phyloP scores from a whole-genome alignment of 2,329 filamentous ascomycete species.

The Nigrospora osmanthi region DNA sequence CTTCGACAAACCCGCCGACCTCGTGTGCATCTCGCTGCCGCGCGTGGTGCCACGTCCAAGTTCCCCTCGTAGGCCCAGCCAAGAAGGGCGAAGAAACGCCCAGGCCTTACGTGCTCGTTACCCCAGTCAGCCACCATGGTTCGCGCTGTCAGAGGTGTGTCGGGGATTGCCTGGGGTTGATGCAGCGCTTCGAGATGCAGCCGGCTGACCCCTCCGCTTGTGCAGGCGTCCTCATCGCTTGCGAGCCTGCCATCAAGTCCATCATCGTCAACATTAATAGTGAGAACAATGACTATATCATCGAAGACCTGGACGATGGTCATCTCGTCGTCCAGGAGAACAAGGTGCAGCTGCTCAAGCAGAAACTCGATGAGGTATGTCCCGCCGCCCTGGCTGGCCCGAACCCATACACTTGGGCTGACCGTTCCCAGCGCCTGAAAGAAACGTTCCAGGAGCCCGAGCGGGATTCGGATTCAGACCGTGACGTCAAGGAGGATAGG shows the following conservation, averaged over 20 bases:
- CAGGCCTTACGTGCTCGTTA: neutral
- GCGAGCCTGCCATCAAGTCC: slow-evolving; percentile 81
- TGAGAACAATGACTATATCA: slow-evolving; percentile 64
- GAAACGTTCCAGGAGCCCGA: slow-evolving; percentile 44
- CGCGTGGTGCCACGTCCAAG: too few species aligned
- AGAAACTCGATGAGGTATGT: slow-evolving; percentile 58
- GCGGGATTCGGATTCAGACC: slow-evolving; percentile 41
- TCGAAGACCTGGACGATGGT: slow-evolving; percentile 73
- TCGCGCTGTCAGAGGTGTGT: slow-evolving; percentile 4
- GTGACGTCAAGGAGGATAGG: slow-evolving; percentile 20
- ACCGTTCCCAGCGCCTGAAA: slow-evolving; percentile 33
- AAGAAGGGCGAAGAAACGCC: too few species aligned
- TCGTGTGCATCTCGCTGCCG: too few species aligned
- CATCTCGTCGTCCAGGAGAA: slow-evolving; percentile 68
- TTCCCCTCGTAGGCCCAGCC: too few species aligned
- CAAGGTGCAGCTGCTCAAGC: slow-evolving; percentile 61
- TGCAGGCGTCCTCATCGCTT: slow-evolving; percentile 66
- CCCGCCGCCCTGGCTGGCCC: slow-evolving; percentile 4
- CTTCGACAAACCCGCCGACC: too few species aligned
- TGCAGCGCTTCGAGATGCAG: too few species aligned
- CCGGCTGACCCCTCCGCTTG: neutral
- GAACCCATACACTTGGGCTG: slow-evolving; percentile 4
- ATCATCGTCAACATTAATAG: slow-evolving; percentile 74
- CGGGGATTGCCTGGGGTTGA: neutral
- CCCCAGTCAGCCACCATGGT: slow-evolving; percentile 1